These are phyloP conservation scores for Yamadazyma ubonensis DNA, from an alignment of 805 yeast species.

Conservation along the genomic window DNA sequence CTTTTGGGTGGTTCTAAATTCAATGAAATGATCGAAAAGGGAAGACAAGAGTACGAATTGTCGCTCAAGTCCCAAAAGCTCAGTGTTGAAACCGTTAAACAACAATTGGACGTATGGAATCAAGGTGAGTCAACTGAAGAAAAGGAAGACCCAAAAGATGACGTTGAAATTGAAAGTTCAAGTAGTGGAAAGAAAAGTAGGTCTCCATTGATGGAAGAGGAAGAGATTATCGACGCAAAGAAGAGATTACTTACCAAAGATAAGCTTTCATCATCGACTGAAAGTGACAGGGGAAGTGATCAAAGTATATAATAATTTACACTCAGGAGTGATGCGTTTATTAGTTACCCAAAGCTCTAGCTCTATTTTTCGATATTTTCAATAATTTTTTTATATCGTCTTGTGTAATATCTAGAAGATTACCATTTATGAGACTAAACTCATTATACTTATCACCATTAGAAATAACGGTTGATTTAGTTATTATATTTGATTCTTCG, in stretches of 20 bases:
- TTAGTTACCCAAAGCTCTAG: constrained; percentile 19
- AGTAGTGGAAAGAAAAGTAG: constrained; percentile 8
- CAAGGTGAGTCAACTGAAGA: constrained; percentile 10
- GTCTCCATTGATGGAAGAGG: constrained; percentile 9
- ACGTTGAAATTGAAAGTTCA: constrained; percentile 5
- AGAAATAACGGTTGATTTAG: constrained; percentile 12
- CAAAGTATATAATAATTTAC: not conserved
- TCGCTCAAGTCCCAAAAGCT: constrained; percentile 14
- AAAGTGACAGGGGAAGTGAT: constrained; percentile 1
- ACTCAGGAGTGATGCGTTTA: not conserved
- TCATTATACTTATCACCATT: constrained; percentile 8
- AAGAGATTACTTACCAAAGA: constrained; percentile 12
- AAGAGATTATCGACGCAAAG: constrained; percentile 7
- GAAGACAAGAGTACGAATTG: constrained; percentile 30
- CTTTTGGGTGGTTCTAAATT: constrained; percentile 51
- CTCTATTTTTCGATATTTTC: constrained; percentile 46
- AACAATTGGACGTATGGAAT: constrained; percentile 17
- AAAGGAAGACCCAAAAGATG: constrained; percentile 7
- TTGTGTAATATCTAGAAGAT: constrained; percentile 42
- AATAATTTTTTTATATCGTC: constrained; percentile 50
- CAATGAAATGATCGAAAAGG: constrained; percentile 37
- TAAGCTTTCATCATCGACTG: constrained; percentile 1
- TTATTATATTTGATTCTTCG: constrained; percentile 14
- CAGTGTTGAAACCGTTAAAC: constrained; percentile 15
- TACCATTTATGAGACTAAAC: constrained; percentile 50